Evolutionary conservation across 176 grass and related monocot genomes (phyloP), one percentile per base, ranked within the genome.

Genomic region (Oryza officinalis): DNA sequence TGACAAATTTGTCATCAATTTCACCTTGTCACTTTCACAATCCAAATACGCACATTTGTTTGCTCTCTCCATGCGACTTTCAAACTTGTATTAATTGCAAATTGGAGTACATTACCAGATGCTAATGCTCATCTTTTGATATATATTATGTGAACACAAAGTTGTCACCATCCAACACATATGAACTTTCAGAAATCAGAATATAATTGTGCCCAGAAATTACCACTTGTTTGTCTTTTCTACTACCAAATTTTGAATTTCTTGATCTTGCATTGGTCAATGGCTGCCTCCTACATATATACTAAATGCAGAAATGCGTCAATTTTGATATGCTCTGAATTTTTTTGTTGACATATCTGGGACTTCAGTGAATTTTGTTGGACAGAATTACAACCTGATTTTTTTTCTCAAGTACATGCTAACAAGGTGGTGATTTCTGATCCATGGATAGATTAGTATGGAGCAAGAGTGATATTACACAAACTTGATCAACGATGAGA

Each of bases 181-280:
- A 81, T 88, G 32, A 20, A 63, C n/a, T 38, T 30, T 22, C 17
- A 54, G 50, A 54, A 54, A 54, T 54, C 17, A 5, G 61, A 80
- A 65, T 38, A 57, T 47, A 4, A 40, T 17, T 46, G 28, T 41
- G 17, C 31, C 37, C 72, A 54, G 28, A 72, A 60, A 65, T 11
- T 20, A 18, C 43, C 65, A 81, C 52, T 75, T 76, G 77, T 4
- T 69, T 74, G 32, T 35, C 44, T 38, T 76, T 32, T 25, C 18
- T 67, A 69, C 67, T 72, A 78, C 26, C 60, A 31, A 45, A 61
- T 65, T 27, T 74, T 23, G 54, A 40, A 35, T 38, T 49, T 65
- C 60, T 79, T 10, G 7, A 60, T 60, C 54, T 60, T 60, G 54
- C 8, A 60, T 60, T 63, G 79, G 88, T 90, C 88, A 90, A 90